Evolutionary conservation across 306 rosid genomes (phyloP).

Genomic region (Nissolia schottii): DNA sequence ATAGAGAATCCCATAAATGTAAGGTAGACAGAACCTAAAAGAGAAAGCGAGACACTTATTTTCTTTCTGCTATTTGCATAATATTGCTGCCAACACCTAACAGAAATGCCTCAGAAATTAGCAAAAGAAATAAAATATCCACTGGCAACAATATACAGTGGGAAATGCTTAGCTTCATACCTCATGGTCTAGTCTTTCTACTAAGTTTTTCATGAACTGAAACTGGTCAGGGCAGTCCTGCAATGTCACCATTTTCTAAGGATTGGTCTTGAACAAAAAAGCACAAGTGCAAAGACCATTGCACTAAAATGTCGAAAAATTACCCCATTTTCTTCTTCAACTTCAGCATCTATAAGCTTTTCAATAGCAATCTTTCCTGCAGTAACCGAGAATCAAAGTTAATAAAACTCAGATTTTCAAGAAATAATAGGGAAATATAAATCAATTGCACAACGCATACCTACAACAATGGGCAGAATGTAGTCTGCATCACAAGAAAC

Average conservation of each 20-base stretch:
- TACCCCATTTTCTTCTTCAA: conserved; percentile 63
- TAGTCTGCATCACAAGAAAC: conserved; percentile 88
- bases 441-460: conserved; percentile 32
- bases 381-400: conserved; percentile 21
- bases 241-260: conserved; percentile 25
- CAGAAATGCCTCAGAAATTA: conserved; percentile 13
- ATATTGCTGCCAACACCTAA: background rate
- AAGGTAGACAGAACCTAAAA: background rate
- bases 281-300: background rate
- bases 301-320: background rate
- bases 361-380: conserved; percentile 79
- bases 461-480: conserved; percentile 89
- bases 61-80: background rate
- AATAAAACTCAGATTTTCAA: background rate
- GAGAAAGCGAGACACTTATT: background rate
- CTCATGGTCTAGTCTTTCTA: conserved; percentile 68
- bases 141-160: conserved; percentile 11
- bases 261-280: background rate
- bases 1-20: background rate
- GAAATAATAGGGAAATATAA: conserved; percentile 10
- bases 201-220: conserved; percentile 57
- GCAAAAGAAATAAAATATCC: conserved; percentile 1
- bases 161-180: conserved; percentile 54
- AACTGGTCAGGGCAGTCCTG: conserved; percentile 78
- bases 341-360: conserved; percentile 57